These are phyloP conservation scores for Dendrocalamus sinicus DNA, from an alignment of 176 grass and related monocot species.

Conservation along the genomic window DNA sequence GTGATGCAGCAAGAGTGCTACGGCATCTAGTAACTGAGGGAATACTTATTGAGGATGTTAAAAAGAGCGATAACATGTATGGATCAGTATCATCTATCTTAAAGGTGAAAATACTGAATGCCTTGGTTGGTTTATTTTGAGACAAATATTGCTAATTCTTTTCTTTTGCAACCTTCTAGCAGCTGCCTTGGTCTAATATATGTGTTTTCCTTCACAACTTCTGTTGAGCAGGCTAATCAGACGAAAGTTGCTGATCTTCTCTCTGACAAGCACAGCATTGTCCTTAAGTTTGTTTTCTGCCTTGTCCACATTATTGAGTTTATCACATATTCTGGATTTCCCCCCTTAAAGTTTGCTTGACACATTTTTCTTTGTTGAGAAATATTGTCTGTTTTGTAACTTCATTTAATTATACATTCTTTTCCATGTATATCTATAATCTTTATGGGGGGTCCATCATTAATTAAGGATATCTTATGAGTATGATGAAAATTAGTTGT, in stretches of 20 bases:
- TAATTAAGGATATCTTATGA: not conserved
- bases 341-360: conserved; percentile 21
- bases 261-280: conserved; percentile 54
- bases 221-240: conserved; percentile 61
- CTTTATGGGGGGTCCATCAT: not conserved
- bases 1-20: conserved; percentile 74
- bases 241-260: conserved; percentile 51
- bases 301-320: conserved; percentile 17
- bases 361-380: not conserved
- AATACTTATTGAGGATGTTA: conserved; percentile 83
- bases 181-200: conserved; percentile 22
- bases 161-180: not conserved
- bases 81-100: conserved; percentile 84
- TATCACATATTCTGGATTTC: conserved; percentile 26
- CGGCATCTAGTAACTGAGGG: conserved; percentile 74
- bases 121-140: conserved; percentile 19
- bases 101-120: conserved; percentile 54
- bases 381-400: not conserved
- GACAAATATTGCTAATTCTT: not conserved
- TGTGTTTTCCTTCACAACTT: not conserved
- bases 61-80: conserved; percentile 72
- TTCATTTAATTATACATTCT: conserved; percentile 1
- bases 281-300: conserved; percentile 68
- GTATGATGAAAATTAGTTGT: not conserved
- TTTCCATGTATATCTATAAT: conserved; percentile 3